Evolutionary conservation across 2,329 filamentous ascomycete species (phyloP).

Genomic region (Dactylellina cionopaga): DNA sequence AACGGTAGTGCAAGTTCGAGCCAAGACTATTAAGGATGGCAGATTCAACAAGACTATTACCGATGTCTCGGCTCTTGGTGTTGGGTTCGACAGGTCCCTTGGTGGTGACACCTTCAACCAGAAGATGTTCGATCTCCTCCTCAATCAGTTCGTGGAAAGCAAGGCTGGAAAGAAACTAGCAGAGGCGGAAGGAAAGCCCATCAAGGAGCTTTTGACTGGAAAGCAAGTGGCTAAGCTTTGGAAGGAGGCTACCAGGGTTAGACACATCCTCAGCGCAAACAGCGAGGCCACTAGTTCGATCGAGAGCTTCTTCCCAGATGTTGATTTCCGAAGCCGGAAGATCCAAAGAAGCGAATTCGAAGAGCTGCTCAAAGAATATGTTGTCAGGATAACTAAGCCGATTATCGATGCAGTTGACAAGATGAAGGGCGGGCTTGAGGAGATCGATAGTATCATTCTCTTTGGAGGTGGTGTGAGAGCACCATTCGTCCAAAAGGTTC

Average conservation of each 20-base stretch:
- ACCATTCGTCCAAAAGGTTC: constrained; percentile 89
- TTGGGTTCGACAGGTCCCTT: constrained; percentile 87
- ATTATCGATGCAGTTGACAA: constrained; percentile 78
- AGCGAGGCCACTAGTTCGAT: constrained; percentile 81
- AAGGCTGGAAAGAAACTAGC: constrained; percentile 51
- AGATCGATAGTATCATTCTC: constrained; percentile 89
- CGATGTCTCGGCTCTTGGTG: constrained; percentile 87
- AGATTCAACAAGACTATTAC: constrained; percentile 97
- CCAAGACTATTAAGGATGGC: constrained; percentile 88
- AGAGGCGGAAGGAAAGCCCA: constrained; percentile 66
- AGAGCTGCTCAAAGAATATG: constrained; percentile 74
- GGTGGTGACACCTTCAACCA: constrained; percentile 90
- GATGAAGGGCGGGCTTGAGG: constrained; percentile 76
- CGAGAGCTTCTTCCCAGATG: constrained; percentile 88
- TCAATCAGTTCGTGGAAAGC: constrained; percentile 61
- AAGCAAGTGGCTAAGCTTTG: constrained; percentile 87
- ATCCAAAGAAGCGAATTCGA: constrained; percentile 83
- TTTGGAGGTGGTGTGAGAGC: constrained; percentile 91
- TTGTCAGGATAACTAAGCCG: constrained; percentile 73
- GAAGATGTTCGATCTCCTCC: constrained; percentile 88
- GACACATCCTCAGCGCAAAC: constrained; percentile 94
- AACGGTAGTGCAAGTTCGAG: constrained; percentile 88
- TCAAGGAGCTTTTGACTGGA: constrained; percentile 75
- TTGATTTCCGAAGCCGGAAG: constrained; percentile 81
- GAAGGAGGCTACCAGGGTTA: constrained; percentile 87